These are phyloP conservation scores for Trichosporon asahii DNA, from an alignment of 1,284 basidiomycete genomes.

Conservation along the genomic window DNA sequence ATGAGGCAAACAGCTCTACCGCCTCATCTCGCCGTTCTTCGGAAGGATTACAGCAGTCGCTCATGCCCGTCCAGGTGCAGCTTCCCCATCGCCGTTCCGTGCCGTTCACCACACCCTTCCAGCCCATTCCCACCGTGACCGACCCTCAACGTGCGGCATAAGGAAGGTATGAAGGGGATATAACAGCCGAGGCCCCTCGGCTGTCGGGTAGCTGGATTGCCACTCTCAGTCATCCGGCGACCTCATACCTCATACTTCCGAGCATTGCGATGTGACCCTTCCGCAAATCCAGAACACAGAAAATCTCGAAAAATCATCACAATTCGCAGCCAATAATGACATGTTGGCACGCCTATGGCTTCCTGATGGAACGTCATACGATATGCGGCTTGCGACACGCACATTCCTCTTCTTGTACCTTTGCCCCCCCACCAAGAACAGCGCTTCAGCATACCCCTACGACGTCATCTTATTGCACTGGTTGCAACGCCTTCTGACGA, in stretches of 20 bases:
- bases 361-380: background rate
- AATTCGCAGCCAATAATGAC: background rate
- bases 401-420: background rate
- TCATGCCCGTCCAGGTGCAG: background rate
- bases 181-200: background rate
- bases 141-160: background rate
- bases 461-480: background rate
- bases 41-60: background rate
- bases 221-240: background rate
- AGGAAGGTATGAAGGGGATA: background rate
- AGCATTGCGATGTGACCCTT: background rate
- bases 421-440: background rate
- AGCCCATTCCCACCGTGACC: background rate
- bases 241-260: background rate
- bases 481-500: background rate
- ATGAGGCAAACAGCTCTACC: conserved; percentile 13
- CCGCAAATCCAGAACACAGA: background rate
- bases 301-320: background rate
- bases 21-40: background rate
- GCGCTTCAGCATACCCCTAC: background rate
- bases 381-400: background rate
- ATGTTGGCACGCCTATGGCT: background rate
- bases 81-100: background rate
- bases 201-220: background rate
- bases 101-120: background rate